Evolutionary conservation across 768 basidiomycete genomes (phyloP).

Genomic region (Amanita thiersii): DNA sequence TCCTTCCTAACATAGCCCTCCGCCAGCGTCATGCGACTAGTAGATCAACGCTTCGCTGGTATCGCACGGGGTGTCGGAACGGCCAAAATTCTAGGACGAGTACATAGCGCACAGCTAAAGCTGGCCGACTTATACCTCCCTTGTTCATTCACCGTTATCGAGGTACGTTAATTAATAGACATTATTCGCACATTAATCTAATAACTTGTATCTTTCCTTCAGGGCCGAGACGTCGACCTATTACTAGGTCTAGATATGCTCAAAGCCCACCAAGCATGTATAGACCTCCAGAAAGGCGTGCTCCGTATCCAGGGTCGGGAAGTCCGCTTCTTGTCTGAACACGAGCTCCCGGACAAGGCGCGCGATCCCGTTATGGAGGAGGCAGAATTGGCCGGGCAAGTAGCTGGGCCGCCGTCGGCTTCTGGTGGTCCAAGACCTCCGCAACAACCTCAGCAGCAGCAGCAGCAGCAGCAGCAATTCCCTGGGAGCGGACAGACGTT

Average conservation of each 20-base stretch:
- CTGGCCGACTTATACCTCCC: conserved; percentile 77
- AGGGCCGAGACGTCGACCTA: conserved; percentile 93
- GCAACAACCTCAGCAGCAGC: conserved; percentile 4
- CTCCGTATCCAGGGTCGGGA: conserved; percentile 91
- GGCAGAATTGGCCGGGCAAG: conserved; percentile 19
- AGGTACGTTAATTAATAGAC: conserved; percentile 39
- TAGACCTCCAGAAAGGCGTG: conserved; percentile 85
- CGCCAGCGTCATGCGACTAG: conserved; percentile 80
- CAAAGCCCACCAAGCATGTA: conserved; percentile 92
- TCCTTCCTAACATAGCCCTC: conserved; percentile 4
- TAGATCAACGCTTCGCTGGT: conserved; percentile 83
- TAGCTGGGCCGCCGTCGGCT: conserved; percentile 13
- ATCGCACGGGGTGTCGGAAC: conserved; percentile 93
- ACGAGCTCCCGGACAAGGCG: conserved; percentile 85
- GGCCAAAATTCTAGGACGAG: conserved; percentile 86
- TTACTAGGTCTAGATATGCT: conserved; percentile 99
- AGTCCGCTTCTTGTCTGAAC: conserved; percentile 85
- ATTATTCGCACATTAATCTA: not conserved
- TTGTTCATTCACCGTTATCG: conserved; percentile 93
- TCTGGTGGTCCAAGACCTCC: conserved; percentile 12
- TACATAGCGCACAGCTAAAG: conserved; percentile 91
- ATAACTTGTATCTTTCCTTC: conserved; percentile 1
- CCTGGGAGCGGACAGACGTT: conserved; percentile 65
- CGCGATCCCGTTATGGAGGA: conserved; percentile 21
- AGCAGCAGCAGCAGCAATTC: conserved; percentile 30